Evolutionary conservation across 116 monocot genomes (phyloP).

Genomic region (Trichopus zeylanicus): DNA sequence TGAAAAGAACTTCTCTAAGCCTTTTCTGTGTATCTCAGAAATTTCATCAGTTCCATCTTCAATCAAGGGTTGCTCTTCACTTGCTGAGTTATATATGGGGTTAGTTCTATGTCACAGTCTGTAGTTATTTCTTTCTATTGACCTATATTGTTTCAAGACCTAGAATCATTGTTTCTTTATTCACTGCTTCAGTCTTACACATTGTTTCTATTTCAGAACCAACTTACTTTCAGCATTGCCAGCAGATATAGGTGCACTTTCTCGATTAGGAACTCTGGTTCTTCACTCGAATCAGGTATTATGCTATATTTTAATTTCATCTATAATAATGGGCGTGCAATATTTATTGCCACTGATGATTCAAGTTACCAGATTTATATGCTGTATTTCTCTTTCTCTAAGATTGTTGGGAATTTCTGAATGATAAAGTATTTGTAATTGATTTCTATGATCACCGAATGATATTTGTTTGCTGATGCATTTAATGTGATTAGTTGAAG

Average conservation of each 20-base stretch:
- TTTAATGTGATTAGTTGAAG: conserved; percentile 31
- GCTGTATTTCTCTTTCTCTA: not conserved
- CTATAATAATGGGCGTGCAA: no score
- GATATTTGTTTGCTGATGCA: conserved; percentile 13
- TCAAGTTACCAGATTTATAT: not conserved
- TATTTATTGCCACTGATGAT: no score
- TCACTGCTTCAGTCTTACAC: not conserved
- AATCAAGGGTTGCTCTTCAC: conserved; percentile 67
- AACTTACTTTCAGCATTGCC: conserved; percentile 65
- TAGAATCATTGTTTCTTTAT: not conserved
- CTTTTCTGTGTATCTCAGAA: conserved; percentile 30
- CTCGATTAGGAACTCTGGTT: conserved; percentile 70
- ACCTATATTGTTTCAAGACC: not conserved
- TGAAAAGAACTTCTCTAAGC: not conserved
- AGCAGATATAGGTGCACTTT: conserved; percentile 64
- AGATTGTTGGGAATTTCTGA: not conserved
- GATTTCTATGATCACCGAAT: not conserved
- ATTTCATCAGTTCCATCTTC: conserved; percentile 73
- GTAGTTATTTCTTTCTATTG: not conserved
- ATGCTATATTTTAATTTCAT: not conserved
- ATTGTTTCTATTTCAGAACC: conserved; percentile 41
- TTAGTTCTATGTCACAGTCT: conserved; percentile 15
- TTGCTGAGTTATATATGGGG: conserved; percentile 92
- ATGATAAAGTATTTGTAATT: not conserved
- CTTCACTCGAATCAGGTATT: conserved; percentile 92